phyloP scores from a whole-genome alignment of 805 yeast species.

The Candida glaebosa region DNA sequence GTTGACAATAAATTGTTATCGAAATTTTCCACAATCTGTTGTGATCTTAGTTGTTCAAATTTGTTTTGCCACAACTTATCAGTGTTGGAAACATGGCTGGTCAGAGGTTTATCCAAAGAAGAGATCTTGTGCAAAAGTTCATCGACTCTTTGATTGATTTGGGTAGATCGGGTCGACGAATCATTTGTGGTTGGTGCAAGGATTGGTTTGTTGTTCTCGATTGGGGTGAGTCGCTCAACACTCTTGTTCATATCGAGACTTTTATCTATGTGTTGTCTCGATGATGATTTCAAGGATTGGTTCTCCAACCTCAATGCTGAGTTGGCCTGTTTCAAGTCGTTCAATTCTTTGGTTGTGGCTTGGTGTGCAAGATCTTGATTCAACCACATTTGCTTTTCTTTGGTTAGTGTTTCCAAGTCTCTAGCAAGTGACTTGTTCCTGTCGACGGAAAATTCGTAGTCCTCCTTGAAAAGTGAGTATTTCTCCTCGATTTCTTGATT shows the following conservation, averaged over 20 bases:
- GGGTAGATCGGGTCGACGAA: slow-evolving; percentile 2
- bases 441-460: slow-evolving; percentile 17
- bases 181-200: neutral
- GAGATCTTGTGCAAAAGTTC: slow-evolving; percentile 24
- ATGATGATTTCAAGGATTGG: slow-evolving; percentile 26
- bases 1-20: slow-evolving; percentile 16
- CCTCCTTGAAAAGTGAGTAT: slow-evolving; percentile 18
- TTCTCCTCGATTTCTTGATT: slow-evolving; percentile 13
- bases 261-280: neutral
- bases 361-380: slow-evolving; percentile 1
- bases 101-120: slow-evolving; percentile 17
- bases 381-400: slow-evolving; percentile 12
- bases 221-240: slow-evolving; percentile 8
- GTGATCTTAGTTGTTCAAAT: slow-evolving; percentile 46
- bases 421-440: slow-evolving; percentile 19
- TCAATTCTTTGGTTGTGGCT: slow-evolving; percentile 20
- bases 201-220: neutral
- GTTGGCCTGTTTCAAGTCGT: slow-evolving; percentile 24
- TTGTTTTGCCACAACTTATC: slow-evolving; percentile 49
- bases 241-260: neutral
- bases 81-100: slow-evolving; percentile 22
- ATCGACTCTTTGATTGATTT: slow-evolving; percentile 15
- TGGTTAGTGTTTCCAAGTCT: slow-evolving; percentile 17
- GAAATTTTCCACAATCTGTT: slow-evolving; percentile 19
- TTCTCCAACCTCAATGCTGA: slow-evolving; percentile 37